Conservation (phyloP, 805 yeast species). For the Grigorovia yakushimaensis region DNA sequence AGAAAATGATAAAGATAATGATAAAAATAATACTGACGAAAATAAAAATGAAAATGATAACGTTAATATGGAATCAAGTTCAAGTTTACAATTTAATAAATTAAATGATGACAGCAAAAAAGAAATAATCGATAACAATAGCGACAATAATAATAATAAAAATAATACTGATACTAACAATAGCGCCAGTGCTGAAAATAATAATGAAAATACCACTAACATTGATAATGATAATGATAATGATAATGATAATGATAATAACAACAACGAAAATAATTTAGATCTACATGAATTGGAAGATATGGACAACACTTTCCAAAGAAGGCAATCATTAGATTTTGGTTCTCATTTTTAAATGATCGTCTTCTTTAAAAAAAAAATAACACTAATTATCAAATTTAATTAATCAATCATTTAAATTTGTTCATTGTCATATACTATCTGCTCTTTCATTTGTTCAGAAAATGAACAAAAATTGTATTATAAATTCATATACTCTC, state of each 20-base stretch:
- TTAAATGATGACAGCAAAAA: background rate
- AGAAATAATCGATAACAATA: background rate
- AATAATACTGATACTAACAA: background rate
- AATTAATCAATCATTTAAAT: too few species aligned
- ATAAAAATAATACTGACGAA: background rate
- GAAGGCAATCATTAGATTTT: constrained; percentile 25
- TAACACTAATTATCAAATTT: too few species aligned
- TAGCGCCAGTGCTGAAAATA: background rate
- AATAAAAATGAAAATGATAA: constrained; percentile 1
- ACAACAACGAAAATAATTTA: constrained; percentile 9
- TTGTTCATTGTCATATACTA: too few species aligned
- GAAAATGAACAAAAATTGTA: too few species aligned
- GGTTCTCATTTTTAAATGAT: background rate
- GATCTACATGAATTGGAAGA: constrained; percentile 24
- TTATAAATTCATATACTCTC: too few species aligned
- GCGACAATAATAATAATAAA: background rate
- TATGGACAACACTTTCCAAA: constrained; percentile 27
- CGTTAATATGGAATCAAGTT: background rate
- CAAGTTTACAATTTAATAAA: background rate
- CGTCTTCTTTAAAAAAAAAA: too few species aligned
- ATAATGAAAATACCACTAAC: background rate
- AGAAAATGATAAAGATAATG: background rate
- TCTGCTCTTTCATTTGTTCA: too few species aligned
- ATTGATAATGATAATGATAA: constrained; percentile 5
- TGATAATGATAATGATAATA: constrained; percentile 1